Evolutionary conservation across 2,329 filamentous ascomycete genomes (phyloP).

Genomic region (Curvularia sp.): DNA sequence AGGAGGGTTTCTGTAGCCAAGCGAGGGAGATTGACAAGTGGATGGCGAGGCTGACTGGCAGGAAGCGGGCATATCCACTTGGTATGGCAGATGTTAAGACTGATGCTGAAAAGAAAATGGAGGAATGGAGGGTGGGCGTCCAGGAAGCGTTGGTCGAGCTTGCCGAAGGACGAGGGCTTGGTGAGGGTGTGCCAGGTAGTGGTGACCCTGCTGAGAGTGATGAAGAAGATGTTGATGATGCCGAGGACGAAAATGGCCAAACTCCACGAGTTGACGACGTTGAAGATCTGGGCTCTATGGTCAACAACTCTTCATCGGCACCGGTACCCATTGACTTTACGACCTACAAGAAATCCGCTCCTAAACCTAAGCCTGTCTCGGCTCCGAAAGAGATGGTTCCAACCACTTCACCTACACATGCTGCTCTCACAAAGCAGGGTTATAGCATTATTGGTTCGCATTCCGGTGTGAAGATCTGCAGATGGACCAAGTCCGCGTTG

Average conservation of each 20-base stretch:
- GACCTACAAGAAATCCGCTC: slow-evolving; percentile 64
- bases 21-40: slow-evolving; percentile 90
- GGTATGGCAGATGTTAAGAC: slow-evolving; percentile 85
- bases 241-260: slow-evolving; percentile 53
- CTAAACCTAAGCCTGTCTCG: slow-evolving; percentile 57
- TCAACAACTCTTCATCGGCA: slow-evolving; percentile 51
- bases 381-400: slow-evolving; percentile 89
- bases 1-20: slow-evolving; percentile 91
- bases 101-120: slow-evolving; percentile 70
- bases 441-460: slow-evolving; percentile 95
- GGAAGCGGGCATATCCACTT: slow-evolving; percentile 85
- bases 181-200: slow-evolving; percentile 76
- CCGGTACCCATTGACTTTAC: slow-evolving; percentile 87
- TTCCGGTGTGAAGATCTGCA: slow-evolving; percentile 95
- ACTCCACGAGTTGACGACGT: slow-evolving; percentile 70
- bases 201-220: slow-evolving; percentile 87
- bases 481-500: slow-evolving; percentile 97
- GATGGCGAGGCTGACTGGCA: slow-evolving; percentile 92
- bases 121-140: slow-evolving; percentile 80
- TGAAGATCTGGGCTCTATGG: slow-evolving; percentile 78
- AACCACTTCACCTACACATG: slow-evolving; percentile 84
- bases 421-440: slow-evolving; percentile 91
- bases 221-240: slow-evolving; percentile 68
- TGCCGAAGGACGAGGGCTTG: slow-evolving; percentile 60
- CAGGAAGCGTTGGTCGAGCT: slow-evolving; percentile 72